Conservation (phyloP, 768 basidiomycete genomes). For the Asterophora lycoperdoides region DNA sequence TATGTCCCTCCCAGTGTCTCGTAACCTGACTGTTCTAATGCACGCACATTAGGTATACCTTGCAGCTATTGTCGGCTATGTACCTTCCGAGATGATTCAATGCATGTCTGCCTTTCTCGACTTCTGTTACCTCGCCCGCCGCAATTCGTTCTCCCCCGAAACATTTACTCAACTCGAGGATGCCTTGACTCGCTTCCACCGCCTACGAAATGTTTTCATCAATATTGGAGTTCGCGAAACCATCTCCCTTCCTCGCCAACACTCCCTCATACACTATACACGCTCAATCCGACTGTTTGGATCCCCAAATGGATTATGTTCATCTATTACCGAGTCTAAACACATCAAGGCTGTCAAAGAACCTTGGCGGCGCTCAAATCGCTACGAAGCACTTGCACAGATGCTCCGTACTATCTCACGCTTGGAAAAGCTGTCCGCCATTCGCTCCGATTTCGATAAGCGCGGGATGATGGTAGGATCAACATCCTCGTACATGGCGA, state of each 20-base stretch:
- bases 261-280: conserved; percentile 7
- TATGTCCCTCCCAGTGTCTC: conserved; percentile 1
- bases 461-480: conserved; percentile 1
- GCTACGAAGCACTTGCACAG: conserved; percentile 13
- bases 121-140: conserved; percentile 18
- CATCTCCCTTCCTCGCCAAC: conserved; percentile 21
- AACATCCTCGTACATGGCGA: conserved; percentile 5
- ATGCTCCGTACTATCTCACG: conserved; percentile 11
- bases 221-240: conserved; percentile 3
- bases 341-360: conserved; percentile 13
- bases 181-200: not conserved
- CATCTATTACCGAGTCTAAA: conserved; percentile 12
- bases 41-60: conserved; percentile 12
- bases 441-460: not conserved
- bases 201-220: not conserved
- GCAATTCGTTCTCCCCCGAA: not conserved
- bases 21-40: not conserved
- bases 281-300: conserved; percentile 5
- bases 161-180: not conserved
- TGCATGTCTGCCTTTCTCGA: conserved; percentile 17
- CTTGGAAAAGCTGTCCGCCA: conserved; percentile 13
- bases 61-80: conserved; percentile 17
- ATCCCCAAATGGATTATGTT: conserved; percentile 9
- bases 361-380: conserved; percentile 19
- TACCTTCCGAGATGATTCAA: conserved; percentile 14